These are phyloP conservation scores for Mallotus japonicus DNA, from an alignment of 441 rosid species.

Conservation along the genomic window DNA sequence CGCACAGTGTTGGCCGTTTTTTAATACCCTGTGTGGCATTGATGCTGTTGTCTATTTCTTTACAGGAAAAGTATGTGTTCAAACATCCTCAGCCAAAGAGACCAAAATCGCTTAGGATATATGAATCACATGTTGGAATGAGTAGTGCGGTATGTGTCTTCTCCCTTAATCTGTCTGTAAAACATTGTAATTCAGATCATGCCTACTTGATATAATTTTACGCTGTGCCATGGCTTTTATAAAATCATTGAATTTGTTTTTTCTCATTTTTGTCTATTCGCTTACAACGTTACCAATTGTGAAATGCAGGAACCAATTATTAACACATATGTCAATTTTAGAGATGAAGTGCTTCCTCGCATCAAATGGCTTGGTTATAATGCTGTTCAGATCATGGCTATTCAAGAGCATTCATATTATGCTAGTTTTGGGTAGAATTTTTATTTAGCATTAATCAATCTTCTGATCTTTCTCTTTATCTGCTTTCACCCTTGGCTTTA, in stretches of 20 bases:
- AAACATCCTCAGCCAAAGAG: constrained; percentile 82
- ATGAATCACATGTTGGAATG: constrained; percentile 99
- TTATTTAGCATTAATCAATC: constrained; percentile 18
- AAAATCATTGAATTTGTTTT: constrained; percentile 1
- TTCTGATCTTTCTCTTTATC: background rate
- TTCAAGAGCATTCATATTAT: constrained; percentile 97
- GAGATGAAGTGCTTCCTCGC: constrained; percentile 97
- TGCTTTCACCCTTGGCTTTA: constrained; percentile 12
- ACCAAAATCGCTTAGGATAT: constrained; percentile 88
- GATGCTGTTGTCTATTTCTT: constrained; percentile 23
- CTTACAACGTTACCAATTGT: constrained; percentile 24
- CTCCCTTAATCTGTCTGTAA: constrained; percentile 22
- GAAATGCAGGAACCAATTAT: constrained; percentile 77
- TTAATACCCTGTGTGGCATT: background rate
- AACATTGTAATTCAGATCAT: constrained; percentile 9
- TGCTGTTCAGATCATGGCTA: constrained; percentile 98
- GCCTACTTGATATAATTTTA: background rate
- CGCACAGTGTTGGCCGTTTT: no score
- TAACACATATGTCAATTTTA: constrained; percentile 85
- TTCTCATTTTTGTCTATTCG: constrained; percentile 12
- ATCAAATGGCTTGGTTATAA: constrained; percentile 92
- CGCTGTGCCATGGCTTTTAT: background rate
- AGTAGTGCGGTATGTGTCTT: constrained; percentile 77
- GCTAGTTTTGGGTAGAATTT: constrained; percentile 92
- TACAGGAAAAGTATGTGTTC: constrained; percentile 79